Evolutionary conservation across 225 moss, liverwort and hornwort species (phyloP).

Genomic region (Physcomitrium patens): DNA sequence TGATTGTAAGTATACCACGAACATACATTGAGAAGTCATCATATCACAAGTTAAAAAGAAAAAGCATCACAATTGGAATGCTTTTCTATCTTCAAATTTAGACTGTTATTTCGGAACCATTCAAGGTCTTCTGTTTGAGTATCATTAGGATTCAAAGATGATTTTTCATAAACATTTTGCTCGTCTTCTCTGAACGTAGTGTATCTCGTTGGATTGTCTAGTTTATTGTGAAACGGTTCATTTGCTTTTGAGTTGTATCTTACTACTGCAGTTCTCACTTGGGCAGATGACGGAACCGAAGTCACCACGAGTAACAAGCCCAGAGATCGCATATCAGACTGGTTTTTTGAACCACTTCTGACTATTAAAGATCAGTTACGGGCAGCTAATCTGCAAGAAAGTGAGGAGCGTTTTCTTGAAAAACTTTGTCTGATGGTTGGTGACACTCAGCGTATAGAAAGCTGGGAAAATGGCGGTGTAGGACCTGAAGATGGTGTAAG

Average conservation of each 20-base stretch:
- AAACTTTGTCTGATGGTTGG: conserved; percentile 63
- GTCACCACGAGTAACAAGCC: conserved; percentile 74
- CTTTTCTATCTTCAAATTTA: conserved; percentile 6
- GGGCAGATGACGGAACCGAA: conserved; percentile 76
- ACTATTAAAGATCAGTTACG: conserved; percentile 71
- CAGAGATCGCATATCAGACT: conserved; percentile 62
- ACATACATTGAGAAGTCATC: neutral
- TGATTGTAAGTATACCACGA: neutral
- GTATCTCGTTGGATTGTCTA: conserved; percentile 14
- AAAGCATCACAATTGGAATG: neutral
- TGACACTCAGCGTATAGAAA: conserved; percentile 51
- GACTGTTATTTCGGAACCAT: neutral
- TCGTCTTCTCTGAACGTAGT: neutral
- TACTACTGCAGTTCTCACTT: conserved; percentile 25
- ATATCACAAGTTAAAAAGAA: neutral
- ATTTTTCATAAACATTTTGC: neutral
- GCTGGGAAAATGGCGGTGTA: conserved; percentile 77
- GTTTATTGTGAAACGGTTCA: conserved; percentile 2
- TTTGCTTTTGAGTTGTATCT: conserved; percentile 1
- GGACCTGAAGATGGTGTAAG: conserved; percentile 76
- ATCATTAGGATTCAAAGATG: conserved; percentile 1
- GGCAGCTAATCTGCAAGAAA: conserved; percentile 57
- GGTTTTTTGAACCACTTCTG: conserved; percentile 83
- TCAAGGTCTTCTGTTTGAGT: conserved; percentile 5
- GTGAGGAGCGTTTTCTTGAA: conserved; percentile 69